Base-by-base conservation (phyloP, 352 stramenopile species). In the Peronospora tabacina region DNA sequence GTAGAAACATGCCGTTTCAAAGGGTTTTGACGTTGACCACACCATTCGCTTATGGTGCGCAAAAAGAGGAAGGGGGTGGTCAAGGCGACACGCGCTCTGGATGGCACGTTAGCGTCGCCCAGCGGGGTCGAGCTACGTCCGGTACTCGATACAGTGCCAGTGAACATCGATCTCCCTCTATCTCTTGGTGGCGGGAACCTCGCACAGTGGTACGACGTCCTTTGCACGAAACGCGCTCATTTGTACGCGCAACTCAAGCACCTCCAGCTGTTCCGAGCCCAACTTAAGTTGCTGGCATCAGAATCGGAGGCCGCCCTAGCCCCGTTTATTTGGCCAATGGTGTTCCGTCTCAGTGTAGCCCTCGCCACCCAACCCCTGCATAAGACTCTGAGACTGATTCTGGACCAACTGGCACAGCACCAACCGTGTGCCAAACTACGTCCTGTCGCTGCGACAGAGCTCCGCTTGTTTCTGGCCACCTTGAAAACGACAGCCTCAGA, bases 31-130 rank as follows among this genome's bases (percentile, higher is more conserved):
- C 16, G 44, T 50, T 1, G 4, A 10, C 16, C 13, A 50, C 30
- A 26, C 22, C 22, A 26, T 13, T 33, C 28, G 12, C 3, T 10
- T 24, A 91, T 88, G 77, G 73, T 89, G 62, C 80, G 80, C 52
- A 88, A 82, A 65, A 91, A 91, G 65, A 73, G 70, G 46, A 87
- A 87, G 52, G 75, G 69, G 15, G 55, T 86, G 28, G 60, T 84
- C 28, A 87, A 87, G 58, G 75, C 78, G 50, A 61, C 67, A n/a
- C n/a, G n/a, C n/a, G 52, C 50, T 68, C 33, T 53, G 0, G 55
- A 51, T 20, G 51, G 55, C 45, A 58, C 26, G 16, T 49, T 41
- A 11, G 39, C 52, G 15, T 53, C 54, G 32, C 76, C 75, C 1
- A 37, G 30, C 8, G 61, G 70, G 10, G 61, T 79, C 1, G 47